Evolutionary conservation across 768 basidiomycete species (phyloP).

Genomic region (Tricholoma flavovirens): DNA sequence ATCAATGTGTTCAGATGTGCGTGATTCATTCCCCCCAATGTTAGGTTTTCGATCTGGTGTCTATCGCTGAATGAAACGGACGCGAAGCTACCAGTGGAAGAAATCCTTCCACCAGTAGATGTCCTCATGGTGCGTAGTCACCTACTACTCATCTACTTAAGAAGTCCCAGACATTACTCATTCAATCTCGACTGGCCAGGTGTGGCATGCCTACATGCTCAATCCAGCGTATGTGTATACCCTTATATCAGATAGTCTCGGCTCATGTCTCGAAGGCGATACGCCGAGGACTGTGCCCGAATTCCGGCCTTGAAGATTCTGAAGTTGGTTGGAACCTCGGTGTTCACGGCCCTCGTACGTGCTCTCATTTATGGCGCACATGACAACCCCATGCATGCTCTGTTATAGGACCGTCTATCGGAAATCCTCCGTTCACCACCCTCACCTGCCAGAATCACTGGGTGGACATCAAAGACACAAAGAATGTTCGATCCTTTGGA

Average conservation of each 20-base stretch:
- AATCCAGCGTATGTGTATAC: slow-evolving; percentile 13
- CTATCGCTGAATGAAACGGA: slow-evolving; percentile 5
- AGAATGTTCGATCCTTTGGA: slow-evolving; percentile 11
- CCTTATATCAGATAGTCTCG: neutral
- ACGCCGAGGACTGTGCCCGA: slow-evolving; percentile 12
- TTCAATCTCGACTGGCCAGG: neutral
- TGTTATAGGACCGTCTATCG: neutral
- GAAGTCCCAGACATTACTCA: neutral
- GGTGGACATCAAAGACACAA: slow-evolving; percentile 2
- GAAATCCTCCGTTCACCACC: slow-evolving; percentile 1
- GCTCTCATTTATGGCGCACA: neutral
- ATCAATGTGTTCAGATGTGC: neutral
- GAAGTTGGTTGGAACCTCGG: neutral
- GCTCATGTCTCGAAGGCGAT: slow-evolving; percentile 6
- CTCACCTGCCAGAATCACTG: neutral
- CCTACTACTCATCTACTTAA: neutral
- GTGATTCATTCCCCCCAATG: neutral
- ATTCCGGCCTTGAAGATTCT: slow-evolving; percentile 6
- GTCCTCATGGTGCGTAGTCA: slow-evolving; percentile 12
- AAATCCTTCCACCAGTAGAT: slow-evolving; percentile 12
- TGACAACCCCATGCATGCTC: neutral
- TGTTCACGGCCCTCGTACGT: slow-evolving; percentile 4
- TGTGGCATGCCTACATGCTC: slow-evolving; percentile 16
- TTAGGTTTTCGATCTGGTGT: slow-evolving; percentile 13
- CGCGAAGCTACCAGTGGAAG: neutral